Evolutionary conservation across 331 rosid genomes (phyloP), one percentile per base, ranked within the genome.

Genomic region (Malus hybrid): DNA sequence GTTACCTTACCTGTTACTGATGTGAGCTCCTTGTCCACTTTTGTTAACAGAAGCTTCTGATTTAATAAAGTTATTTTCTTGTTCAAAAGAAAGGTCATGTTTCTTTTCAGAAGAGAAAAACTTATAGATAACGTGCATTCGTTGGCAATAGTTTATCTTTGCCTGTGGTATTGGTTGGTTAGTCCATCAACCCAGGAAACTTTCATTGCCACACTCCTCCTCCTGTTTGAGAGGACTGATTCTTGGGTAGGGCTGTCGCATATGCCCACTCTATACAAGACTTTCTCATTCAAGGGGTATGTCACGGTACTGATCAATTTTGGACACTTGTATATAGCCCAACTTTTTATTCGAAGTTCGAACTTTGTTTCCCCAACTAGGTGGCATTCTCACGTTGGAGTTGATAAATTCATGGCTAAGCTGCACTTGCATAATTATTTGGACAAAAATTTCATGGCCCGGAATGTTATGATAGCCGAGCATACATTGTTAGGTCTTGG

Each of bases 121-220:
- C 48, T 42, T 42, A 10, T 42, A 42, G 48, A 42, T 10, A 42
- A 42, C 14, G 5, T 10, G 48, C 30, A 63, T 32, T 42, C 69
- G 33, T 61, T 75, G 62, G 48, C 24, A 46, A 63, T 48, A 66
- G 56, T 60, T 68, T 63, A 66, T 60, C 66, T 61, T 74, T 57
- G 19, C 76, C 39, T 20, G 44, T 69, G 29, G 22, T 42, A 10
- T 42, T 74, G 34, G 70, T 68, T 29, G 56, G 80, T 66, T 78
- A 72, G 69, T 32, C 75, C 63, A 63, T 56, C 68, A 74, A 80
- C 69, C 13, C 56, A 32, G 56, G 68, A 39, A 80, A 74, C 9
- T 75, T 42, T n/a, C 46, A 65, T 10, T 48, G 19, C 57, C 15
- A 64, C 48, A 9, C 46, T 42, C 46, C 46, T 19, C 5, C 78